A percentile compares a stretch with the other conserved stretches of the same genome.
Conservation (phyloP, 352 stramenopile genomes). For the Pythium sukuiense region DNA sequence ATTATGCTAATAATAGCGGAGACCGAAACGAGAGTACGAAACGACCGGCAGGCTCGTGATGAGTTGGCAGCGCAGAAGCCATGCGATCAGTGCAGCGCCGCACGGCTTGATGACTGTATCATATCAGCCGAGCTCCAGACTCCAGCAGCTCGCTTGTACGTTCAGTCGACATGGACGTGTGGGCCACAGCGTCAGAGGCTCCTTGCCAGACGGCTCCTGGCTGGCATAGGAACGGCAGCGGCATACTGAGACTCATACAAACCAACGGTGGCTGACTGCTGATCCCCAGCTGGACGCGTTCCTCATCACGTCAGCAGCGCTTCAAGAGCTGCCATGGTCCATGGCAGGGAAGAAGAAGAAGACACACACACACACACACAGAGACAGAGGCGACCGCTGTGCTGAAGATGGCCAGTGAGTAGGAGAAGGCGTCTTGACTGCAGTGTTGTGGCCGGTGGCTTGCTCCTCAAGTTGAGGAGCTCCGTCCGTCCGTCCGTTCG, state of each 20-base stretch:
- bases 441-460: not conserved
- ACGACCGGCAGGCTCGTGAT: not conserved
- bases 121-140: no score
- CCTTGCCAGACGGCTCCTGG: not conserved
- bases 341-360: no score
- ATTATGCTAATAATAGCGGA: no score
- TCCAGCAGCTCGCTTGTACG: not conserved
- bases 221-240: not conserved
- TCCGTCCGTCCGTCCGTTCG: not conserved
- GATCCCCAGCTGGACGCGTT: constrained; percentile 2
- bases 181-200: not conserved
- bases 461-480: not conserved
- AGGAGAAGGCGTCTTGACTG: not conserved
- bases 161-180: not conserved
- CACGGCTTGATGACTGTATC: not conserved
- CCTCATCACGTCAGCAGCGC: constrained; percentile 2
- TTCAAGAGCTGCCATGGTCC: not conserved
- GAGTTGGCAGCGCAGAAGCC: not conserved
- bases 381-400: no score
- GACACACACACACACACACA: no score
- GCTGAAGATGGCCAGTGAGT: not conserved
- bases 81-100: not conserved
- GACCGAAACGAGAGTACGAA: not conserved
- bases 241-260: not conserved
- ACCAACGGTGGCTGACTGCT: not conserved